Conservation (phyloP, 2,329 filamentous ascomycete genomes). For the Alternaria gansuensis region DNA sequence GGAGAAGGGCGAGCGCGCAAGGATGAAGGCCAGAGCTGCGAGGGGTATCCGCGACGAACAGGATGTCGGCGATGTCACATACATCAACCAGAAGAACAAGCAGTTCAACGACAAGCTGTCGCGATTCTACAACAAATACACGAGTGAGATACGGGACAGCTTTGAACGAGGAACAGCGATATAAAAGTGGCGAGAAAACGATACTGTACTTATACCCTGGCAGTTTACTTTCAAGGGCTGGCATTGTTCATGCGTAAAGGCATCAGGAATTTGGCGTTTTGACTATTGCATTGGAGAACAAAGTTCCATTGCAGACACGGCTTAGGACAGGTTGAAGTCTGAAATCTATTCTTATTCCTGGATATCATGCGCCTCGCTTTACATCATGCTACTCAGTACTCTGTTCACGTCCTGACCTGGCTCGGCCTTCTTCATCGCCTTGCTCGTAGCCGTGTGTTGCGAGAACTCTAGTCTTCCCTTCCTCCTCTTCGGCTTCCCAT, state of each 20-base stretch:
- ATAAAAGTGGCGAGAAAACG: constrained; percentile 52
- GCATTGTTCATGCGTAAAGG: constrained; percentile 13
- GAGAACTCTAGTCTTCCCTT: constrained; percentile 65
- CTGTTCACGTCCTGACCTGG: constrained; percentile 44
- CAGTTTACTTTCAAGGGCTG: constrained; percentile 11
- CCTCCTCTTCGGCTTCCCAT: constrained; percentile 38
- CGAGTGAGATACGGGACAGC: constrained; percentile 92
- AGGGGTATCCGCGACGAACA: constrained; percentile 73
- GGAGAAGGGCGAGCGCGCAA: constrained; percentile 84
- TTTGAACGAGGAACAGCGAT: constrained; percentile 98
- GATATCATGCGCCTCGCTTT: constrained; percentile 20
- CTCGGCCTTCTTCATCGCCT: constrained; percentile 46
- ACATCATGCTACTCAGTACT: constrained; percentile 53
- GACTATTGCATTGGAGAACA: not conserved
- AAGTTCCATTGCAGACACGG: not conserved
- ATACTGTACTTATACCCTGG: constrained; percentile 40
- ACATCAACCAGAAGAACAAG: constrained; percentile 99
- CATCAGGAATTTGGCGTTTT: constrained; percentile 9
- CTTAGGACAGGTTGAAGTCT: not conserved
- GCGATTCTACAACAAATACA: constrained; percentile 99
- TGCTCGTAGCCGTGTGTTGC: constrained; percentile 66
- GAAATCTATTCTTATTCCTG: constrained; percentile 11
- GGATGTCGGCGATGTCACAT: constrained; percentile 91
- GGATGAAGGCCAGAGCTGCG: constrained; percentile 85
- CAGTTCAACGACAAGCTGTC: constrained; percentile 98